These are phyloP conservation scores for Aspergillus neotritici DNA, from an alignment of 2,329 filamentous ascomycete species.

Conservation along the genomic window DNA sequence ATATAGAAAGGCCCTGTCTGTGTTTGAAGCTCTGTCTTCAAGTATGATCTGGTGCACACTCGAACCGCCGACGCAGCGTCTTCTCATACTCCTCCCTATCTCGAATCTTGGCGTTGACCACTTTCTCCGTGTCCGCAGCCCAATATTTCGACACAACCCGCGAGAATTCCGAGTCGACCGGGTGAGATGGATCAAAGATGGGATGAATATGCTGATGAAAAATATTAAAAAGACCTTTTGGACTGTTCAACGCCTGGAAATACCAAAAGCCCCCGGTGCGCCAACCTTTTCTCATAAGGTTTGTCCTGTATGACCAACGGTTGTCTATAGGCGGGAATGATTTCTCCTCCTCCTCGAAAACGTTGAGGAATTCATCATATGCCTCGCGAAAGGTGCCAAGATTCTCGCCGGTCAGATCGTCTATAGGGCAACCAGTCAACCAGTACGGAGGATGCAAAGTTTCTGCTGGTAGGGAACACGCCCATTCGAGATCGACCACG, in stretches of 20 bases:
- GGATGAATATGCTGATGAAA: constrained; percentile 24
- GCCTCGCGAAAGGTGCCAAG: constrained; percentile 8
- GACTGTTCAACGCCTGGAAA: constrained; percentile 21
- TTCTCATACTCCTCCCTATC: constrained; percentile 1
- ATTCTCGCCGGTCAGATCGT: constrained; percentile 8
- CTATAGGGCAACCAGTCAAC: constrained; percentile 15
- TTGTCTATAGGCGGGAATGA: not conserved
- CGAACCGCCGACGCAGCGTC: not conserved
- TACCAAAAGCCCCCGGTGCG: constrained; percentile 24
- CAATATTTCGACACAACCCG: constrained; percentile 1
- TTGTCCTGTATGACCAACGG: constrained; percentile 4
- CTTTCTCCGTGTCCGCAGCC: not conserved
- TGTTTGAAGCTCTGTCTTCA: too few relatives aligned
- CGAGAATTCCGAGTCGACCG: not conserved
- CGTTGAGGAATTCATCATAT: constrained; percentile 14
- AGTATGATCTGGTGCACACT: too few relatives aligned
- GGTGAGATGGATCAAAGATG: not conserved
- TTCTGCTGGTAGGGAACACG: constrained; percentile 18
- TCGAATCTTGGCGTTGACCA: not conserved
- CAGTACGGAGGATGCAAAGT: constrained; percentile 20
- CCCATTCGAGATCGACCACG: constrained; percentile 22
- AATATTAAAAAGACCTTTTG: constrained; percentile 19
- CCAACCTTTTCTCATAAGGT: constrained; percentile 21
- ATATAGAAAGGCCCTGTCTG: too few relatives aligned
- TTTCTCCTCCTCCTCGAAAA: constrained; percentile 20